Evolutionary conservation across 768 basidiomycete species (phyloP), one percentile per base, ranked within the genome.

Genomic region (Cyclocybe cylindracea): DNA sequence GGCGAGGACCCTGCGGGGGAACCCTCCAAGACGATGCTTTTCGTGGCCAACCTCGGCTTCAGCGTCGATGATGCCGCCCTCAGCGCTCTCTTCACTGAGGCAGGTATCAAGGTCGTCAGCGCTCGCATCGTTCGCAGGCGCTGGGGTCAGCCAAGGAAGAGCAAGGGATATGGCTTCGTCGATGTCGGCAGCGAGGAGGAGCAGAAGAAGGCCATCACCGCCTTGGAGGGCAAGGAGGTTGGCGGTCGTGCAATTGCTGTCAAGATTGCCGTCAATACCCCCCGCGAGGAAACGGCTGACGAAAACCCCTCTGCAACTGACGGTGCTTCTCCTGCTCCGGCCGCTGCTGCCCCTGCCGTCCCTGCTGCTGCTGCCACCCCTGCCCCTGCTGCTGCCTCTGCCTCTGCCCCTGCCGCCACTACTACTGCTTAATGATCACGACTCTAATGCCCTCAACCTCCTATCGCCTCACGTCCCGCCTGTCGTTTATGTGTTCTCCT

Each of bases 11-110:
- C 94, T 29, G 77, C 74, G 48, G 94, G 94, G 62, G 92, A 93
- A 68, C 91, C 87, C 31, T 94, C 91, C 67, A 88, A 88, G 78
- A 89, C 80, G 51, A 85, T 91, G 74, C 79, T 98, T 59, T 98
- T 98, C 63, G 94, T 98, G 61, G 96, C 95, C 75, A 98, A 98
- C 78, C 92, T 98, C 54, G 92, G 94, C 40, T 98, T 98, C 84
- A 86, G 74, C 68, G 84, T 98, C 57, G 91, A 92, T 52, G 95
- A 98, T 66, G 87, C 78, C 31, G 86, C 80, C 47, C 86, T 99
- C 58, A 66, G 80, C 24, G 74, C 83, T 40, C 77, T 97, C 61
- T 98, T 99, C 79, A 89, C 85, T 46, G 89, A 92, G 57, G 91
- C 86, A 18, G 91, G 84, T 57, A 86, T 97, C 74, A 75, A 72